Evolutionary conservation across 352 stramenopile genomes (phyloP), one percentile per base, ranked within the genome.

Genomic region (Globisporangium paroecandrum): DNA sequence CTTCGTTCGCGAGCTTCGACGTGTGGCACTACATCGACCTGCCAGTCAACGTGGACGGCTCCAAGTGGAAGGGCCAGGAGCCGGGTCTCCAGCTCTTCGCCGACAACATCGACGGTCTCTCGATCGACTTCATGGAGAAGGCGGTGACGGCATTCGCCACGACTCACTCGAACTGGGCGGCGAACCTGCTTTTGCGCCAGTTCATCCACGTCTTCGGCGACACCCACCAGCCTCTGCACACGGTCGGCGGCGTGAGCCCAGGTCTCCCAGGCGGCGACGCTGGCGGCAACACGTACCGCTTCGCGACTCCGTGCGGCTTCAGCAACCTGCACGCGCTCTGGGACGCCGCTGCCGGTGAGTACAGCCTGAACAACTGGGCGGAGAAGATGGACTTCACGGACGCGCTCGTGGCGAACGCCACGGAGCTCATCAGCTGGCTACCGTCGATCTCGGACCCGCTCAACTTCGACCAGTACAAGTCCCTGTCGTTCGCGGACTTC

Each of bases 131-230:
- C 10, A 70, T 88, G 25, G 73, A 83, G 47, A 73, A 73, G 29
- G 70, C 71, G 5, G 34, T 89, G 12, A 70, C 70, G 68, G 79
- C 81, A 4, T 81, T 89, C 68, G 75, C 74, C 66, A 87, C 79
- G 46, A 88, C 81, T 46, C 77, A 88, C 67, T 89, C 81, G 5
- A 74, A 77, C 58, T 89, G 81, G 81, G 72, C 77, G 5, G 76
- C 74, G 57, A 89, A 89, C 32, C 56, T 89, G 8, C 71, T 79
- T 47, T 58, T 91, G 13, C 83, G 83, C 27, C 79, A 89, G 72
- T 85, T 91, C 72, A 85, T 91, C 70, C 83, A 91, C 73, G 79
- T 89, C 68, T 79, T 89, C 53, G 82, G 76, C 0, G 83, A 91
- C 58, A 61, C 87, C n/a, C 79, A 89, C 65, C 82, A 91, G 59